Evolutionary conservation across 2,329 filamentous ascomycete species (phyloP), one percentile per base, ranked within the genome.

Genomic region (Trichoderma polysporum): DNA sequence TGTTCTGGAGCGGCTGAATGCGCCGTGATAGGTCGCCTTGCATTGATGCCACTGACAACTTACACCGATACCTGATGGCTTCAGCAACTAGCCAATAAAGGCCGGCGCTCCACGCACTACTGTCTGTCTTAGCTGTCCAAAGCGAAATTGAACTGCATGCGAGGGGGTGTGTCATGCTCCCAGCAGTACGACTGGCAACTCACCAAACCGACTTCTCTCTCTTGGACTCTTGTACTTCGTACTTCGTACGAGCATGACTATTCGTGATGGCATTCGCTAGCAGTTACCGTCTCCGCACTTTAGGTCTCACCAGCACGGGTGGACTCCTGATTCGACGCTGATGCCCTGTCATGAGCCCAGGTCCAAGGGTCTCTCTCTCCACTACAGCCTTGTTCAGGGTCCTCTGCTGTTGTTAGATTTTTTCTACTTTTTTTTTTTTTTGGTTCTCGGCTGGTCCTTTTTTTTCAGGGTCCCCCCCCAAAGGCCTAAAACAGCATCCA

Each of bases 331-430:
- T 64, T 64, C 3, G 60, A 50, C 9, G 45, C 45, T 27, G 31
- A 62, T 63, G 31, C 50, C 27, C 35, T 64, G 60, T 56, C 60
- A 64, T 64, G 33, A 64, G 50, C 37, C 59, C 37, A 64, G 49
- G 19, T 27, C 47, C 27, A 12, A 47, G 60, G 37, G 37, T n/a
- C 50, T 22, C 39, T 27, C 50, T 53, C 39, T 39, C 59, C 59
- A 62, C 59, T 19, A 19, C 60, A 64, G 60, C 60, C 60, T 64
- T 50, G 37, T 52, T 41, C 59, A 62, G 59, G 59, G 47, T 41
- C 59, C 59, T 37, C 33, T 39, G 25, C 33, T 63, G n/a, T 29
- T 19, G 35, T 7, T 19, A 45, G n/a, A n/a, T 15, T 50, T 8
- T 54, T 15, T 17, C 27, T 33, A 13, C 29, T 13, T 33, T 54